phyloP scores from a whole-genome alignment of 108 stramenopile genomes.

The Pseudonitzschia delicatissima region DNA sequence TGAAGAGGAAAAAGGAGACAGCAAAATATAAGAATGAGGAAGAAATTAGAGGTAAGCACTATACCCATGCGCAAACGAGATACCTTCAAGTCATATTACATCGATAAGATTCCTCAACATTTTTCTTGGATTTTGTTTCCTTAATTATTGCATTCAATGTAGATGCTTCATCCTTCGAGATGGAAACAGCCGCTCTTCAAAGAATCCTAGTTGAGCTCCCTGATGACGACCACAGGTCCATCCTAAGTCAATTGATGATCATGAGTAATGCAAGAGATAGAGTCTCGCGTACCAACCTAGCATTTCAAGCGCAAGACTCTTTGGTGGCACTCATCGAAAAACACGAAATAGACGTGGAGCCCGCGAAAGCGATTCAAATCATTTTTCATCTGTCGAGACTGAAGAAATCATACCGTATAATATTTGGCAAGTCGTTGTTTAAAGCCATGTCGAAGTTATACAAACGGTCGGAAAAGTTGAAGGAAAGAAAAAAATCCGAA shows the following conservation, averaged over 20 bases:
- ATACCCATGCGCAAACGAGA: background rate
- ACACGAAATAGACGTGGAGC: background rate
- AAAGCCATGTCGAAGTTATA: conserved; percentile 16
- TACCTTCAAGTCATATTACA: background rate
- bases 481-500: background rate
- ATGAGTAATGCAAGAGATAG: conserved; percentile 5
- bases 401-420: conserved; percentile 3
- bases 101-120: background rate
- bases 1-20: background rate
- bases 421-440: conserved; percentile 11
- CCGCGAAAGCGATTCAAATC: background rate
- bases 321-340: conserved; percentile 6
- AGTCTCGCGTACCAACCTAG: conserved; percentile 4
- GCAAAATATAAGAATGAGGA: background rate
- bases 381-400: conserved; percentile 17
- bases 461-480: conserved; percentile 3
- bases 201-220: conserved; percentile 4
- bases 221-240: conserved; percentile 8
- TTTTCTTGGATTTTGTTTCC: background rate
- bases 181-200: conserved; percentile 5
- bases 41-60: background rate
- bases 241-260: conserved; percentile 14
- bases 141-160: background rate
- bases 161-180: conserved; percentile 1
- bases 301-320: conserved; percentile 3